Base-by-base conservation (phyloP, 1,284 basidiomycete genomes). In the Rhodotorula glutinis region DNA sequence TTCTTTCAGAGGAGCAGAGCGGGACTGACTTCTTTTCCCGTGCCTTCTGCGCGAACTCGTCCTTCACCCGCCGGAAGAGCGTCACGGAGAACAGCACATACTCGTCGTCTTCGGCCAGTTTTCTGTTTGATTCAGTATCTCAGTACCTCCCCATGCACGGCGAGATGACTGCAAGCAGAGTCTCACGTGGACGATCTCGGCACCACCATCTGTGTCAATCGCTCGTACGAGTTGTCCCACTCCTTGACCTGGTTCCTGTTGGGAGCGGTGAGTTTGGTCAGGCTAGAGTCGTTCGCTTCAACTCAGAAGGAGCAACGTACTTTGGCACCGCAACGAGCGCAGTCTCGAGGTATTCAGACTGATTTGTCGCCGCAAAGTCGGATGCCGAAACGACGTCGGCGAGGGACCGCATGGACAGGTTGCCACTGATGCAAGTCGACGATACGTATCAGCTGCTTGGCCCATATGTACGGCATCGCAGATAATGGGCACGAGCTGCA, bases 341-440 rank as follows among this genome's bases (percentile, higher is more conserved):
- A 0, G 95, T 96, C 78, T 97, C 91, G 72, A 98, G 81, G 78
- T 92, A 98, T 78, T 99, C 96, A 9, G 92, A 96, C 65, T 91
- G 86, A 63, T 79, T 76, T 44, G 81, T 80, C 64, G 85, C 83
- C 58, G 97, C 83, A 77, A 92, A 86, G 77, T 98, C 86, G 23
- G 90, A 87, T 72, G 87, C 86, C 57, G 86, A 85, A 25, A 98
- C 90, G 23, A 98, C 82, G 63, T 96, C 94, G 23, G 86, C 86
- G 30, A 98, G 82, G 13, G 91, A 91, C 61, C 89, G 85, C 52
- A 92, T 88, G 44, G 93, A 93, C 38, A 99, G 85, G 78, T 98
- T 98, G 4, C 96, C 96, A 29, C 92, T 97, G 76, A 23, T n/a
- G 17, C 25, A 13, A 4, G 11, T 4, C 3, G 5, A 3, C 4